These are phyloP conservation scores for Striga asiatica DNA, from an alignment of 257 asterid genomes.

Conservation along the genomic window DNA sequence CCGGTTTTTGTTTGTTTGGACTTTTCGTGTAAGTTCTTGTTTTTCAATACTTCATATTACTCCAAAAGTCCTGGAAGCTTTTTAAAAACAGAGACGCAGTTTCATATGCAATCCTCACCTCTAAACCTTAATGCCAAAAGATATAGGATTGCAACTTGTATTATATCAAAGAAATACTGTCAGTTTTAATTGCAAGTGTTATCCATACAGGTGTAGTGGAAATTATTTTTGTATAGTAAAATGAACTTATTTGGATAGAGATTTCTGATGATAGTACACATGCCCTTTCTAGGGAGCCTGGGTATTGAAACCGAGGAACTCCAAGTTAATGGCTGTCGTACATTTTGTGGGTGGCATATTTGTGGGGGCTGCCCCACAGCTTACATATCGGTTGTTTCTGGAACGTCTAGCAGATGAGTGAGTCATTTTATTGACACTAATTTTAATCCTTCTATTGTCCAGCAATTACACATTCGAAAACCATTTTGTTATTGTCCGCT, in stretches of 20 bases:
- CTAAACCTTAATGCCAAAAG: background rate
- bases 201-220: background rate
- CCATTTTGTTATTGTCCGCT: background rate
- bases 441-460: background rate
- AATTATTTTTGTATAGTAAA: background rate
- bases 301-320: background rate
- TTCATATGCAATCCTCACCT: background rate
- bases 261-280: background rate
- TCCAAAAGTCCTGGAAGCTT: background rate
- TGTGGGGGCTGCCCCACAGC: conserved; percentile 1
- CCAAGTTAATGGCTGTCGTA: background rate
- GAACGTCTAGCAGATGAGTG: background rate
- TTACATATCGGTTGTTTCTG: background rate
- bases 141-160: background rate
- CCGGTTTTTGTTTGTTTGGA: background rate
- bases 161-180: too few relatives aligned
- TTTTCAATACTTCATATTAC: background rate
- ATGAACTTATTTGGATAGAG: background rate
- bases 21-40: background rate
- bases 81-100: background rate
- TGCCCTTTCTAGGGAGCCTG: background rate
- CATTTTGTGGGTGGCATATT: conserved; percentile 1
- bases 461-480: background rate
- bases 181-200: too few relatives aligned
- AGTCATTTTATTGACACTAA: background rate